phyloP scores from a whole-genome alignment of 129 eudicot genomes.

The Sambucus nigra region DNA sequence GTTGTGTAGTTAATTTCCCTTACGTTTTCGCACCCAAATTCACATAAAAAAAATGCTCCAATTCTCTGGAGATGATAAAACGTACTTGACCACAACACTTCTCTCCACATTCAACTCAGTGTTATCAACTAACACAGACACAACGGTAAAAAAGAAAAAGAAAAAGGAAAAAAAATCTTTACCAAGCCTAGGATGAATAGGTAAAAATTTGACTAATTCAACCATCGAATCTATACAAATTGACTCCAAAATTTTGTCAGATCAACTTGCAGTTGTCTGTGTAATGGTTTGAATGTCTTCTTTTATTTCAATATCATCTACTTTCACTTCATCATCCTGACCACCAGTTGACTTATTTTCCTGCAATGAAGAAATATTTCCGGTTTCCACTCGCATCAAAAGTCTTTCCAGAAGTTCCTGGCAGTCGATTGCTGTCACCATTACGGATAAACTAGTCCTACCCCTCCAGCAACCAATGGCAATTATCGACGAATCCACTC shows the following conservation, averaged over 20 bases:
- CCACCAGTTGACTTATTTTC: slow-evolving; percentile 8
- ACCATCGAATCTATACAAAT: background rate
- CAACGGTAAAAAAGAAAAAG: no score
- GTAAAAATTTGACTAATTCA: no score
- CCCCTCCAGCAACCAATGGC: slow-evolving; percentile 99
- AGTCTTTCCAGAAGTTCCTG: slow-evolving; percentile 76
- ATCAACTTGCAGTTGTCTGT: slow-evolving; percentile 12
- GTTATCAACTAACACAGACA: no score
- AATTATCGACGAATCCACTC: slow-evolving; percentile 48
- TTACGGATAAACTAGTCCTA: slow-evolving; percentile 62
- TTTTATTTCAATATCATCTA: slow-evolving; percentile 18
- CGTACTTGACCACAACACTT: no score
- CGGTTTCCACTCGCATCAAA: slow-evolving; percentile 23
- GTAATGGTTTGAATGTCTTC: slow-evolving; percentile 9
- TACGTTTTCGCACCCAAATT: no score
- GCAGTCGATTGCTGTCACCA: slow-evolving; percentile 84
- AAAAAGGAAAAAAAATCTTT: no score
- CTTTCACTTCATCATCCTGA: slow-evolving; percentile 4
- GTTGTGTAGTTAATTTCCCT: no score
- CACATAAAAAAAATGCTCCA: no score
- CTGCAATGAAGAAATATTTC: slow-evolving; percentile 13
- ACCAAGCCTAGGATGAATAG: no score
- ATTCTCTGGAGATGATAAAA: no score
- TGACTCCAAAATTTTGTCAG: slow-evolving; percentile 5
- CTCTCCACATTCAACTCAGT: no score